phyloP scores from a whole-genome alignment of 805 yeast genomes.

The Candida krabiensis region DNA sequence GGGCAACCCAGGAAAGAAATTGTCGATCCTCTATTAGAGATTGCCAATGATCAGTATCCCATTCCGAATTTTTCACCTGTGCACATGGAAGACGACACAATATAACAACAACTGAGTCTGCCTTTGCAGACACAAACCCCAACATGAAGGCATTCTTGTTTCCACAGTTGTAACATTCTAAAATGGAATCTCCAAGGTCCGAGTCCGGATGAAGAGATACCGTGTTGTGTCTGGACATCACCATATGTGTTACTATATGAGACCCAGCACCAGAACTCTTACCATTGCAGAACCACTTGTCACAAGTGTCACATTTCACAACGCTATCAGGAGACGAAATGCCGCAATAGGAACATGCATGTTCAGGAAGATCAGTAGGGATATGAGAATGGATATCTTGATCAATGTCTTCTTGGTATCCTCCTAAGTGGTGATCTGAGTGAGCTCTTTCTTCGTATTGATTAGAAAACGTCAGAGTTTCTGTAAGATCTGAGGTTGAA shows the following conservation, averaged over 20 bases:
- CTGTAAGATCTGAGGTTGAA: no score
- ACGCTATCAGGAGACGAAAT: constrained; percentile 62
- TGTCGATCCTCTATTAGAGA: constrained; percentile 78
- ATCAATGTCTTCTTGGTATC: no score
- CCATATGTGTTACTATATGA: constrained; percentile 85
- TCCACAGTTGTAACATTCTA: constrained; percentile 93
- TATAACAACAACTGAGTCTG: constrained; percentile 82
- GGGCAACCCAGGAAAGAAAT: constrained; percentile 79
- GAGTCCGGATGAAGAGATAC: constrained; percentile 78
- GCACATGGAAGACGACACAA: constrained; percentile 90
- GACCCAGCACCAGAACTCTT: constrained; percentile 56
- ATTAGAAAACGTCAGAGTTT: no score
- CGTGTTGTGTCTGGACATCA: constrained; percentile 70
- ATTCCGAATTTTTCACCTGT: constrained; percentile 66
- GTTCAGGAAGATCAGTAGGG: constrained; percentile 26
- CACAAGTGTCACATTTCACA: constrained; percentile 73
- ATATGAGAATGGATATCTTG: no score
- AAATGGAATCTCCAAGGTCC: constrained; percentile 79
- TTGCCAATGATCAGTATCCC: constrained; percentile 91
- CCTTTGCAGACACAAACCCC: constrained; percentile 86
- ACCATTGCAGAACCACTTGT: constrained; percentile 89
- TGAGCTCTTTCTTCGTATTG: no score
- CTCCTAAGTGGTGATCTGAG: no score
- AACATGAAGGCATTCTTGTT: constrained; percentile 72
- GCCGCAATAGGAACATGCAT: constrained; percentile 71